Evolutionary conservation across 2,329 filamentous ascomycete species (phyloP).

Genomic region (Cladophialophora exuberans): DNA sequence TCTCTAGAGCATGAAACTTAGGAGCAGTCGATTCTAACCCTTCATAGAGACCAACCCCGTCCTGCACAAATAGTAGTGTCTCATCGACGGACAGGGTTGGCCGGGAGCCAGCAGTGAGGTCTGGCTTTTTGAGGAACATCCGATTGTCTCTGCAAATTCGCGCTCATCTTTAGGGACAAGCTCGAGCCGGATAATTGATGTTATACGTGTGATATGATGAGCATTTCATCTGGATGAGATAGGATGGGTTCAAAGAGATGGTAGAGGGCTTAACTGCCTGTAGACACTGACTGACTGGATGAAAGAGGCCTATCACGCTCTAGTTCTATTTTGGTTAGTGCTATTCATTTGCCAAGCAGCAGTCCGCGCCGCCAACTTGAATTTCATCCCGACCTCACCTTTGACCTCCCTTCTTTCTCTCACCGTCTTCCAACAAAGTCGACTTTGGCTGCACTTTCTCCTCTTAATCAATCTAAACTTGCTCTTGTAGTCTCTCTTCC

Average conservation of each 20-base stretch:
- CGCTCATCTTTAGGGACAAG: constrained; percentile 21
- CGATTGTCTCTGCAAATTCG: constrained; percentile 20
- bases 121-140: constrained; percentile 95
- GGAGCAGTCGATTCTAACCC: constrained; percentile 65
- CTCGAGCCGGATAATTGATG: not conserved
- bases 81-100: constrained; percentile 92
- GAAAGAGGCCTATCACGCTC: no score
- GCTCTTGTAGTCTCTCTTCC: constrained; percentile 3
- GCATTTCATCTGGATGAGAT: no score
- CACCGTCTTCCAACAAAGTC: constrained; percentile 6
- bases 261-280: no score
- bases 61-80: constrained; percentile 92
- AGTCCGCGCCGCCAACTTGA: not conserved
- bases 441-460: no score
- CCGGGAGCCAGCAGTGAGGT: constrained; percentile 94
- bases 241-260: no score
- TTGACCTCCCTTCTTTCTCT: not conserved
- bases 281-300: no score
- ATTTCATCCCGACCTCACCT: not conserved
- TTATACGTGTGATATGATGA: constrained; percentile 3
- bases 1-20: not conserved
- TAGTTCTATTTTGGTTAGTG: constrained; percentile 9
- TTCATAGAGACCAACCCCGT: constrained; percentile 96
- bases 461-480: not conserved
- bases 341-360: constrained; percentile 13